Evolutionary conservation across 768 basidiomycete genomes (phyloP).

Genomic region (Paxillus involutus): DNA sequence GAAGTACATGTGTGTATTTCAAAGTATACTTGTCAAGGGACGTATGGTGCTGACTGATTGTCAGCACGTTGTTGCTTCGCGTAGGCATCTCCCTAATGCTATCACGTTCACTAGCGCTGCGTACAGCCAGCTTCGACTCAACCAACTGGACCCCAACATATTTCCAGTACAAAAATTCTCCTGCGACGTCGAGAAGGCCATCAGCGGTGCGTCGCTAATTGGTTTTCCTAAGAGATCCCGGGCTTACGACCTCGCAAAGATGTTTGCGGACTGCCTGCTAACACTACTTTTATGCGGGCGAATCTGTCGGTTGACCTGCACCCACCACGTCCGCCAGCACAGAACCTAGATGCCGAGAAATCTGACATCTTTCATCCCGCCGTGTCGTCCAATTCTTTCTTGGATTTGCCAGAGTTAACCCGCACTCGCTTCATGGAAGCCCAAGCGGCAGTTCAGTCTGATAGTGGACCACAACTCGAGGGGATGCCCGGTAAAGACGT

Average conservation of each 20-base stretch:
- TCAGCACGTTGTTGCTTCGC: constrained; percentile 77
- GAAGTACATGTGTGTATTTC: constrained; percentile 54
- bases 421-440: constrained; percentile 41
- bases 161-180: constrained; percentile 69
- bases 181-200: constrained; percentile 37
- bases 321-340: constrained; percentile 42
- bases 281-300: constrained; percentile 41
- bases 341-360: constrained; percentile 28
- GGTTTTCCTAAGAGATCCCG: not conserved
- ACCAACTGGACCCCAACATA: constrained; percentile 66
- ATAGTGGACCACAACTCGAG: not conserved
- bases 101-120: constrained; percentile 76
- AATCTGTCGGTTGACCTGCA: constrained; percentile 45
- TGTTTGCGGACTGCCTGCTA: constrained; percentile 47
- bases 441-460: constrained; percentile 28
- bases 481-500: constrained; percentile 60
- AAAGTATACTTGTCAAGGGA: not conserved
- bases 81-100: constrained; percentile 57
- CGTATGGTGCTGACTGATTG: constrained; percentile 1
- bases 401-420: constrained; percentile 29
- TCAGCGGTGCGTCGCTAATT: constrained; percentile 32
- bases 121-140: constrained; percentile 69
- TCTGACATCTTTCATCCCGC: constrained; percentile 33
- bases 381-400: constrained; percentile 10
- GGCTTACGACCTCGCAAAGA: constrained; percentile 16